Evolutionary conservation across 768 basidiomycete species (phyloP).

Genomic region (Suillus luteus): DNA sequence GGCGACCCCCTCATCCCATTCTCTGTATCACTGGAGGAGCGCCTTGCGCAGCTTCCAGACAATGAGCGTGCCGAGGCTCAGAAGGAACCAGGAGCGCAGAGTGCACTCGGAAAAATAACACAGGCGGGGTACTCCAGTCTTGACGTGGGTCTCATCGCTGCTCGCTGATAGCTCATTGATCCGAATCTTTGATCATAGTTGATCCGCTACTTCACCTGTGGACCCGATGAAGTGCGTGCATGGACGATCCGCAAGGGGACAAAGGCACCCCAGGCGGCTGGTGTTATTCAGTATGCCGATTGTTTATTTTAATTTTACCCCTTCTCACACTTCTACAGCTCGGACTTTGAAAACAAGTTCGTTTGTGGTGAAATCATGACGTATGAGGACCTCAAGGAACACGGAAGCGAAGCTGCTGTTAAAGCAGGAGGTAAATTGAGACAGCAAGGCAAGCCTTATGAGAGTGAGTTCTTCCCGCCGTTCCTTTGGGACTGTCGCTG

Average conservation of each 20-base stretch:
- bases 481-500: conserved; percentile 5
- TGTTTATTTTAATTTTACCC: neutral
- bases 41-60: conserved; percentile 58
- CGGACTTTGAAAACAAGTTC: conserved; percentile 98
- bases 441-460: conserved; percentile 97
- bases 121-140: conserved; percentile 89
- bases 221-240: conserved; percentile 94
- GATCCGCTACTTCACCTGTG: conserved; percentile 96
- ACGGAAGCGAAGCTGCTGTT: conserved; percentile 87
- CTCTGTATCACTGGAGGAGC: conserved; percentile 94
- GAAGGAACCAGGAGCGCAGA: conserved; percentile 69
- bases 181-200: conserved; percentile 46
- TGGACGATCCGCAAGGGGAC: conserved; percentile 96
- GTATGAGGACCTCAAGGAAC: conserved; percentile 86
- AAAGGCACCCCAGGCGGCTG: conserved; percentile 96
- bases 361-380: conserved; percentile 97
- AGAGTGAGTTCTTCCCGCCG: conserved; percentile 57
- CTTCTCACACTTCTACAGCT: conserved; percentile 43
- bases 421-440: conserved; percentile 94
- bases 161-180: neutral
- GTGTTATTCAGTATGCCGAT: conserved; percentile 89
- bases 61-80: conserved; percentile 82
- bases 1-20: conserved; percentile 97
- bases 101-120: conserved; percentile 90
- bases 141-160: conserved; percentile 53